A percentile compares a stretch with the other conserved stretches of the same genome.
Conservation (phyloP, 2,329 filamentous ascomycete genomes). For the Claviceps monticola region DNA sequence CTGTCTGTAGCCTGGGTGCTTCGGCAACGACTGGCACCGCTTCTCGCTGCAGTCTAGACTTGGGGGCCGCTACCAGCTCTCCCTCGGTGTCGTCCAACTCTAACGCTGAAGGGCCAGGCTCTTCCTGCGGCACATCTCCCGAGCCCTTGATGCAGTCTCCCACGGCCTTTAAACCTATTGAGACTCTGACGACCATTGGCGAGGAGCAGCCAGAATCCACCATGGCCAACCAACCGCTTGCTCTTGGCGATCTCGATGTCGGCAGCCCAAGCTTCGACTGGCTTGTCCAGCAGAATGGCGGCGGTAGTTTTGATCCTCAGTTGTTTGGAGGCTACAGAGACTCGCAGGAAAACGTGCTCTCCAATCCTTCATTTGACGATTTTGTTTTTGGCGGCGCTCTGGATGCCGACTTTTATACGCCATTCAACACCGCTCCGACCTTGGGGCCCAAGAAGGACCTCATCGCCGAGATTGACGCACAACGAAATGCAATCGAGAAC, state of each 20-base stretch:
- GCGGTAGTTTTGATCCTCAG: constrained; percentile 79
- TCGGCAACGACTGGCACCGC: constrained; percentile 23
- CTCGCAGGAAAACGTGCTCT: constrained; percentile 66
- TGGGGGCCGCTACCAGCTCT: constrained; percentile 44
- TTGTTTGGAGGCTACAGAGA: constrained; percentile 90
- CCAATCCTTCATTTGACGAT: constrained; percentile 56
- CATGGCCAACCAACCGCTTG: constrained; percentile 17
- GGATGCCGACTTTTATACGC: constrained; percentile 66
- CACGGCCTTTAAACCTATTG: constrained; percentile 46
- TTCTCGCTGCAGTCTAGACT: constrained; percentile 38
- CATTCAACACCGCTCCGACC: constrained; percentile 54
- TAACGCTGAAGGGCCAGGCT: constrained; percentile 39
- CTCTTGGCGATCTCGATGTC: constrained; percentile 22
- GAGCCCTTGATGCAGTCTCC: constrained; percentile 64
- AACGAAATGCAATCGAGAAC: constrained; percentile 57
- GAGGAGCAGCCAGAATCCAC: constrained; percentile 41
- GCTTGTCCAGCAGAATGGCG: constrained; percentile 67
- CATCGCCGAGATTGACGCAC: constrained; percentile 62
- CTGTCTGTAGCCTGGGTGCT: constrained; percentile 15
- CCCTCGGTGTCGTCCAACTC: constrained; percentile 50
- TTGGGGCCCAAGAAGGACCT: constrained; percentile 48
- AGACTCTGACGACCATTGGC: constrained; percentile 50
- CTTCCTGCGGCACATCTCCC: constrained; percentile 64
- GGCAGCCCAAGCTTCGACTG: constrained; percentile 52
- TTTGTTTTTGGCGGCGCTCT: constrained; percentile 60